Base-by-base conservation (phyloP, 805 yeast genomes). In the Metschnikowia cubensis region DNA sequence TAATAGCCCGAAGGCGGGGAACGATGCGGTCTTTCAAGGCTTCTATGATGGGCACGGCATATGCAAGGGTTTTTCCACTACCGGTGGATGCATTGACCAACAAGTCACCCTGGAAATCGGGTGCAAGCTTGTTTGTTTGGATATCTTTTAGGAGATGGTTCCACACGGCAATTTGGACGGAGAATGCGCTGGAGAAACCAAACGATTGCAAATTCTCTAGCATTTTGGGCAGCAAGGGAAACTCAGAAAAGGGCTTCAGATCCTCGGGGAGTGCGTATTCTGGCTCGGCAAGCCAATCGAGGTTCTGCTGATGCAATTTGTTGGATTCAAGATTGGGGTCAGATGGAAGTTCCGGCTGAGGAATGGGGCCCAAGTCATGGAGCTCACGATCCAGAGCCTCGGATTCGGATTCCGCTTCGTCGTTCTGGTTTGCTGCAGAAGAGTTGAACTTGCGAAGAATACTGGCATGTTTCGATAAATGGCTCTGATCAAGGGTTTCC, bases 81-180 rank as follows among this genome's bases (percentile, higher is more conserved):
- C 99, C 99, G 0, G 99, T 92, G 10, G 95, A 81, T 1, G 99
- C 96, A 67, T 92, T 91, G 5, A 92, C 96, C 41, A 92, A 71
- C 17, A 90, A 66, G 67, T 94, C 96, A 21, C 92, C 92, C 50
- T 74, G 72, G 38, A 79, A 73, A 48, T 75, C 81, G 1, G 88
- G 85, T 17, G 67, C 66, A 18, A 76, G 56, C 37, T 62, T 58
- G 50, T 69, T 71, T 53, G 65, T 56, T 51, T 69, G 58, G 56
- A 76, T 65, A 58, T 76, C 83, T 57, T 65, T 63, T 33, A 83
- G 65, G 37, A 78, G 59, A 29, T 76, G 63, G n/a, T 83, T 79
- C 48, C 88, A 71, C 1, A 87, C 87, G 2, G 82, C 77, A 2
- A 81, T 69, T 64, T 89, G 96, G 7, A 89, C 90, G 0, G 95